Base-by-base conservation (phyloP, 2,329 filamentous ascomycete species). In the Fusarium verticillioides region DNA sequence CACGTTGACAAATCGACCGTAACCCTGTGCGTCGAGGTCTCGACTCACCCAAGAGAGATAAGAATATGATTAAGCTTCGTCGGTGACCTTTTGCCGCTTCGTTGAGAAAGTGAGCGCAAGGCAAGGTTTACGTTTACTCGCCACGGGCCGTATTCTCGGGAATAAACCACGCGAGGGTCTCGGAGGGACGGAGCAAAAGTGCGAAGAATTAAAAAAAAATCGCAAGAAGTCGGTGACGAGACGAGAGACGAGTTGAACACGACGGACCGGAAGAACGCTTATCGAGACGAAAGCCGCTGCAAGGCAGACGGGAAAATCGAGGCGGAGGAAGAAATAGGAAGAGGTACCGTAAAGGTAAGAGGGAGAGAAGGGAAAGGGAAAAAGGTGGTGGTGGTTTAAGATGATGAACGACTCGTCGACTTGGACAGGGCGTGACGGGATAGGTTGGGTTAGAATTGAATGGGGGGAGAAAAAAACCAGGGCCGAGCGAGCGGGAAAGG, bases 401-500 rank as follows among this genome's bases (percentile, higher is more conserved):
- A 71, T 72, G 71, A 72, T 78, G 76, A 74, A 75, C 69, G 66
- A 76, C 64, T 72, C 66, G 69, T 74, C 72, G 64, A 70, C 54
- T 69, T 69, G 66, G 66, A 60, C 73, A 70, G 69, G 65, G 72
- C 74, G 76, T 69, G 59, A 69, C 32, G 53, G 68, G 65, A 69
- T 72, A 71, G 72, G 68, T 63, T 74, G 71, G 69, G 70, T 69
- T 75, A 39, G 63, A 49, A 39, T 39, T 34, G 26, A 46, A 60
- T 71, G 76, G 74, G 66, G 74, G 69, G 61, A 63, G 61, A 70
- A 77, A 77, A 78, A 77, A 76, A 73, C 73, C 67, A 74, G 73
- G 73, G 71, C 60, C 72, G 72, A 66, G 73, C 60, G 66, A 67
- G 73, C 69, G 73, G 76, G 76, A 78, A 77, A 78, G 77, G 76